Conservation (phyloP, 2,329 filamentous ascomycete species). For the Aspergillus fructus region DNA sequence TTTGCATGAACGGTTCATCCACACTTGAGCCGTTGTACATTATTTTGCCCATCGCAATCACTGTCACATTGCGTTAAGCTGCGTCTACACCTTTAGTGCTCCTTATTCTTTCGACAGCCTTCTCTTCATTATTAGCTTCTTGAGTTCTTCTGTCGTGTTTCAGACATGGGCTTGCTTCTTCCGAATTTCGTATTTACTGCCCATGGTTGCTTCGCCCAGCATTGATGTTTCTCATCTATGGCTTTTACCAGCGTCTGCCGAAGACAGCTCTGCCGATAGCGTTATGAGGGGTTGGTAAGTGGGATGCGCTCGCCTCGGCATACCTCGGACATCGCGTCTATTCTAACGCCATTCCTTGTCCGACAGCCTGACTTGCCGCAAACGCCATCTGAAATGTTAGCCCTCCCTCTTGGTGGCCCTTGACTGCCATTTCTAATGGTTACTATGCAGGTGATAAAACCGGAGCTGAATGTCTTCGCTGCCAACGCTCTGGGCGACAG, state of each 20-base stretch:
- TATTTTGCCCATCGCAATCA: constrained; percentile 21
- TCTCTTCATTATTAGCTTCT: constrained; percentile 4
- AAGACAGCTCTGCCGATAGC: constrained; percentile 24
- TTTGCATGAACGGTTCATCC: constrained; percentile 20
- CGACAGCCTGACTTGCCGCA: constrained; percentile 36
- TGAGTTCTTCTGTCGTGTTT: constrained; percentile 4
- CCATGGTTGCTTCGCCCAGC: constrained; percentile 7
- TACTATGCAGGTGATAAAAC: constrained; percentile 35
- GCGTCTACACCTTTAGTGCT: constrained; percentile 14
- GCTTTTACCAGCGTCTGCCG: constrained; percentile 17
- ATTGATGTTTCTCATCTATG: constrained; percentile 23
- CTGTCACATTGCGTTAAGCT: constrained; percentile 17
- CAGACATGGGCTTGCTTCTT: constrained; percentile 7
- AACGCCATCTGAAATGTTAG: constrained; percentile 41
- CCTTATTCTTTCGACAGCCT: constrained; percentile 6
- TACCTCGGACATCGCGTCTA: background rate
- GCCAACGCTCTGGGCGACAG: constrained; percentile 36
- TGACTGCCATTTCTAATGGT: background rate
- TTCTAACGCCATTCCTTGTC: background rate
- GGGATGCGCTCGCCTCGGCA: background rate
- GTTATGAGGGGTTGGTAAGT: constrained; percentile 43
- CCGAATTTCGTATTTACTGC: constrained; percentile 7
- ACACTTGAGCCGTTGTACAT: constrained; percentile 18
- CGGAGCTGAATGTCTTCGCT: constrained; percentile 34
- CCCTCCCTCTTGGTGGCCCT: background rate